Evolutionary conservation across 352 stramenopile genomes (phyloP).

Genomic region (Phytophthora syringae): DNA sequence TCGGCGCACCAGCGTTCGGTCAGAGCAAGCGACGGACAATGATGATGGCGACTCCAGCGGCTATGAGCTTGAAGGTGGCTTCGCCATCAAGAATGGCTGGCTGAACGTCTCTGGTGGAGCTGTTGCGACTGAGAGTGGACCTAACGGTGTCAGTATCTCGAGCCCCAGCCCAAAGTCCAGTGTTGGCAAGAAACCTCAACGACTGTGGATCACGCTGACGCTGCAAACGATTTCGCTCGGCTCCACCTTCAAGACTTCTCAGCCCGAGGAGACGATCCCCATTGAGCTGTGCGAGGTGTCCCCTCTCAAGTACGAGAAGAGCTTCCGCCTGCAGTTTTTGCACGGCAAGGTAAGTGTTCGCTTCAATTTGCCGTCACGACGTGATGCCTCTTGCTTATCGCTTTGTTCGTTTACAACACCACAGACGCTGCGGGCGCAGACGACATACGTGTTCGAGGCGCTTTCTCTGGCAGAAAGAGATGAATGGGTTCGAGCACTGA

Average conservation of each 20-base stretch:
- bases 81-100: conserved; percentile 90
- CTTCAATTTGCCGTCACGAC: background rate
- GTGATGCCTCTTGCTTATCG: conserved; percentile 17
- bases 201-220: conserved; percentile 83
- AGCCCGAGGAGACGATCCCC: conserved; percentile 70
- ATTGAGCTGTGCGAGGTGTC: conserved; percentile 67
- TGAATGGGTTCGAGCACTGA: conserved; percentile 83
- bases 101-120: conserved; percentile 67
- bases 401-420: background rate
- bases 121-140: conserved; percentile 10
- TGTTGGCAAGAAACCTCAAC: conserved; percentile 44
- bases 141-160: background rate
- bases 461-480: conserved; percentile 69
- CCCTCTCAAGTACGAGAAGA: conserved; percentile 55
- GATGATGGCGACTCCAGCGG: conserved; percentile 69
- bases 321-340: conserved; percentile 65
- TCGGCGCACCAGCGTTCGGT: conserved; percentile 63
- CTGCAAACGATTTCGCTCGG: conserved; percentile 73
- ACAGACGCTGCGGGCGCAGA: conserved; percentile 42
- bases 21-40: conserved; percentile 67
- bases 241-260: conserved; percentile 67
- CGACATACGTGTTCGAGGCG: conserved; percentile 72
- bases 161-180: conserved; percentile 19
- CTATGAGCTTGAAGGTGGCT: conserved; percentile 69
- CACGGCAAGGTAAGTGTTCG: conserved; percentile 24